phyloP scores from a whole-genome alignment of 169 alveolate species.

The Plasmodium falciparum region DNA sequence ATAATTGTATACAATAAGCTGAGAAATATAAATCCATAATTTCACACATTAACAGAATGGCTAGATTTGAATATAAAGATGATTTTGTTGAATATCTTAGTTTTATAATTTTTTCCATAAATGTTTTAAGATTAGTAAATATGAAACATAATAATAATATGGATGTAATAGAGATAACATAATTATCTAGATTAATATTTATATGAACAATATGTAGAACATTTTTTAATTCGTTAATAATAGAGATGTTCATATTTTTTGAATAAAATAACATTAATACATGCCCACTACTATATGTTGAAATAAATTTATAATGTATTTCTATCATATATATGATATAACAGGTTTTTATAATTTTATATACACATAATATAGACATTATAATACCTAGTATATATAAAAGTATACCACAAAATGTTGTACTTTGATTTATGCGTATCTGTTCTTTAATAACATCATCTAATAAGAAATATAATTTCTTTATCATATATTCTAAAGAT shows the following conservation, averaged over 20 bases:
- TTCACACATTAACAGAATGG: slow-evolving; percentile 62
- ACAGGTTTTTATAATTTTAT: slow-evolving; percentile 57
- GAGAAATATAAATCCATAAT: slow-evolving; percentile 63
- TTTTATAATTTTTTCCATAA: slow-evolving; percentile 70
- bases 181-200: slow-evolving; percentile 47
- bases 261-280: slow-evolving; percentile 57
- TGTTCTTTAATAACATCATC: slow-evolving; percentile 67
- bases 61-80: slow-evolving; percentile 49
- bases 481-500: slow-evolving; percentile 61
- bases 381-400: slow-evolving; percentile 49
- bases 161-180: slow-evolving; percentile 56
- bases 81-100: slow-evolving; percentile 50
- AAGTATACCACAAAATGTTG: slow-evolving; percentile 42
- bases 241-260: slow-evolving; percentile 46
- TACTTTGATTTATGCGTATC: slow-evolving; percentile 49
- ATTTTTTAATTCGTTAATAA: slow-evolving; percentile 47
- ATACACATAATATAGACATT: slow-evolving; percentile 54
- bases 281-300: slow-evolving; percentile 55
- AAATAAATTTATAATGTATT: slow-evolving; percentile 38
- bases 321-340: slow-evolving; percentile 67
- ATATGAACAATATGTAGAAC: slow-evolving; percentile 57
- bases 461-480: slow-evolving; percentile 49
- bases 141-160: slow-evolving; percentile 47
- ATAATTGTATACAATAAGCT: slow-evolving; percentile 62
- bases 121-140: slow-evolving; percentile 57